Evolutionary conservation across 768 basidiomycete genomes (phyloP), one percentile per base, ranked within the genome.

Genomic region (Mrakia gelida): DNA sequence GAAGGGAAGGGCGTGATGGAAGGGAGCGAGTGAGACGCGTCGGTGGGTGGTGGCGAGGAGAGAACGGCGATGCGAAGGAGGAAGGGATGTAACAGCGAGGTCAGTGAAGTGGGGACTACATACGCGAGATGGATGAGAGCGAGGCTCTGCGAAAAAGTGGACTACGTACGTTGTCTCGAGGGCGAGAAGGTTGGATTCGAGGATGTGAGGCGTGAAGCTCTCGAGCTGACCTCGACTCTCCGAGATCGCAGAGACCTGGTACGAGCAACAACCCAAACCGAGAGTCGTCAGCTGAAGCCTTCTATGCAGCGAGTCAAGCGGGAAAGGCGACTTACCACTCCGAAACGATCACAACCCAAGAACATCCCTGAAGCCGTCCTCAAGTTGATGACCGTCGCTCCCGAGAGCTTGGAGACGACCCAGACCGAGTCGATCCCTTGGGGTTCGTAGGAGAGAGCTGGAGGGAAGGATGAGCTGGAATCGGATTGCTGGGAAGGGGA

Each of bases 191-290:
- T 92, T 92, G 15, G 92, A 89, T 32, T 92, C 84, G 76, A 94
- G 86, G 34, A 93, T 88, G 23, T 79, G 78, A 16, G 94, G 91
- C 4, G 91, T 92, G 92, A 94, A 97, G 84, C 95, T 94, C 84
- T 97, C 94, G 84, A 96, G 93, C 6, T 92, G 92, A 1, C 94
- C 95, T 45, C 94, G 88, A 38, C 94, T 94, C 82, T 97, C 94
- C 67, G 76, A 71, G 30, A 32, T 77, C 10, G 76, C 76, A 23
- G 76, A 71, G 26, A 77, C 65, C 76, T 77, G 61, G 5, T 11
- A 0, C 26, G 23, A 28, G 28, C 11, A 45, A 10, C 28, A 65
- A 65, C 2, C 67, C 45, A 56, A 28, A 73, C 5, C 16, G 8
- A 32, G 1, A 59, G 16, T 5, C 3, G 45, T 41, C 43, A 71